These are phyloP conservation scores for Dissophora ornata DNA, from an alignment of 192 early-diverging fungal species.

Conservation along the genomic window DNA sequence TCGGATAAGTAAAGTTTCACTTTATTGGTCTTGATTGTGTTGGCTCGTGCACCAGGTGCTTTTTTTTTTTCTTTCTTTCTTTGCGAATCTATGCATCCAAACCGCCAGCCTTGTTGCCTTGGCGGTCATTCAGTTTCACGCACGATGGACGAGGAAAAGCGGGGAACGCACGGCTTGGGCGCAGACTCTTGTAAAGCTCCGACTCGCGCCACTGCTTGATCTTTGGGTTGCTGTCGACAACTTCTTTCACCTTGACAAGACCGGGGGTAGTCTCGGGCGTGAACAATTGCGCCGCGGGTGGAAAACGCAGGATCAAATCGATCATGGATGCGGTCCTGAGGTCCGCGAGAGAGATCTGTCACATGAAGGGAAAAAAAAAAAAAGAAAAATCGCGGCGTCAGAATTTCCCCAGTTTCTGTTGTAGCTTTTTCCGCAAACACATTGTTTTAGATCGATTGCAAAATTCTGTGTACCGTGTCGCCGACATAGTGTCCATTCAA, in stretches of 20 bases:
- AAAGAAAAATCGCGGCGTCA: neutral
- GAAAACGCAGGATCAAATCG: conserved; percentile 16
- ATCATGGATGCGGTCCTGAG: conserved; percentile 16
- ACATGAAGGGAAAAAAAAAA: neutral
- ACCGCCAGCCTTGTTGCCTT: conserved; percentile 25
- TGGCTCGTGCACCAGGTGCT: too few relatives aligned
- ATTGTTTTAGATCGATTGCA: too few relatives aligned
- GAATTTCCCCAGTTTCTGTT: neutral
- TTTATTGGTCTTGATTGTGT: too few relatives aligned
- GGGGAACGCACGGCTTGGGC: neutral
- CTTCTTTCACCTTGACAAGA: conserved; percentile 24
- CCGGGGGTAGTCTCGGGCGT: conserved; percentile 19
- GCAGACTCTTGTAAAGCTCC: conserved; percentile 27
- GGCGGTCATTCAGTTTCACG: conserved; percentile 23
- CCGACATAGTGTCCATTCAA: conserved; percentile 46
- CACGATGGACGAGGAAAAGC: neutral
- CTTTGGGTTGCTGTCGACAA: conserved; percentile 24
- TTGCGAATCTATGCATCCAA: neutral
- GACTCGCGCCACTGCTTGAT: conserved; percentile 25
- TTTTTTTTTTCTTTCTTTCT: too few relatives aligned
- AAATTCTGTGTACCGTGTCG: conserved; percentile 10
- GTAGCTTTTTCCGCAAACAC: neutral
- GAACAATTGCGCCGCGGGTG: neutral
- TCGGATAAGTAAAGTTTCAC: too few relatives aligned
- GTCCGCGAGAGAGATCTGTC: conserved; percentile 43